phyloP scores from a whole-genome alignment of 2,329 filamentous ascomycete species.

The Colletotrichum zoysiae region DNA sequence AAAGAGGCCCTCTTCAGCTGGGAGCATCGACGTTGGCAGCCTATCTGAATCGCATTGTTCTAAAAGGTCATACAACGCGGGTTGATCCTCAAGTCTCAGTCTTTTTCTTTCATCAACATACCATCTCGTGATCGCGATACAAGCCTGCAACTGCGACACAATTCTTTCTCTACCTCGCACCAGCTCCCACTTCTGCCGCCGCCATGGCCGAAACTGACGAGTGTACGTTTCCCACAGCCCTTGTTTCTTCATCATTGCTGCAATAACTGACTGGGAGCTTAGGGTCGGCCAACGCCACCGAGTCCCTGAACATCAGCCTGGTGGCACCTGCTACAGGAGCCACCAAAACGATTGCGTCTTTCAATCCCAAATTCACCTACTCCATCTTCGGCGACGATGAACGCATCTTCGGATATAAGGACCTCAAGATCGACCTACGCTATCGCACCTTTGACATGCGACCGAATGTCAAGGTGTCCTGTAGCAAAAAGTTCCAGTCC shows the following conservation, averaged over 20 bases:
- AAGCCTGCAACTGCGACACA: not conserved
- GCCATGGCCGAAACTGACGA: constrained; percentile 37
- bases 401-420: constrained; percentile 89
- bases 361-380: constrained; percentile 91
- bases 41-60: not conserved
- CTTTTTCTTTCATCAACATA: not conserved
- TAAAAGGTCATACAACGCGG: not conserved
- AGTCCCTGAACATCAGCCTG: constrained; percentile 73
- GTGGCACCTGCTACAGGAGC: constrained; percentile 62
- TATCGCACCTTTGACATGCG: constrained; percentile 79
- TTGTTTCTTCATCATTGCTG: not conserved
- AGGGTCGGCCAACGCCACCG: constrained; percentile 73
- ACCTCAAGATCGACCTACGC: constrained; percentile 80
- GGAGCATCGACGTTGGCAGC: not conserved
- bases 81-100: not conserved
- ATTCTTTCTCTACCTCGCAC: not conserved
- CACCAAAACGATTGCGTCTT: constrained; percentile 72
- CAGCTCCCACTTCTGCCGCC: not conserved
- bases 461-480: constrained; percentile 79
- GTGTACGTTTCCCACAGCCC: constrained; percentile 19
- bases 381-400: constrained; percentile 95
- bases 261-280: constrained; percentile 11
- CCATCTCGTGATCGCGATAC: not conserved
- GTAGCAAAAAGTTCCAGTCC: constrained; percentile 76
- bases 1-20: not conserved